These are phyloP conservation scores for Auriscalpium vulgare DNA, from an alignment of 768 basidiomycete genomes.

Conservation along the genomic window DNA sequence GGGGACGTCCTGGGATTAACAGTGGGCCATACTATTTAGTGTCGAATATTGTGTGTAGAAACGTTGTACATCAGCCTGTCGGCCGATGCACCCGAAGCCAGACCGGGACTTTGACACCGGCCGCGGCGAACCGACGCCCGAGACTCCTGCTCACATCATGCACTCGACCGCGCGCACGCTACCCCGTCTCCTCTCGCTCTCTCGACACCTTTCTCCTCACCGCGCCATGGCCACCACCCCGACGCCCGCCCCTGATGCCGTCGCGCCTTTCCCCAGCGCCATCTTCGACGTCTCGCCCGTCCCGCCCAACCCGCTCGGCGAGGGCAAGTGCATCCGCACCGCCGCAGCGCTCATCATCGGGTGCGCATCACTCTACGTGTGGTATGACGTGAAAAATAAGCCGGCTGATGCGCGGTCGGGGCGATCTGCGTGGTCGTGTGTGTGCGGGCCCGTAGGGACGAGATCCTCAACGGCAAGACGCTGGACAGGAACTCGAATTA, in stretches of 20 bases:
- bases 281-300: slow-evolving; percentile 47
- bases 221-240: not conserved
- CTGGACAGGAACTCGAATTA: slow-evolving; percentile 77
- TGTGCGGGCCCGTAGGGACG: slow-evolving; percentile 46
- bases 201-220: not conserved
- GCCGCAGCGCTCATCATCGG: slow-evolving; percentile 75
- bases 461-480: slow-evolving; percentile 90
- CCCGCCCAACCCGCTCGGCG: slow-evolving; percentile 58
- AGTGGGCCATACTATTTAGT: too few species aligned
- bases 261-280: slow-evolving; percentile 1
- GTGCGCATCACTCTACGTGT: slow-evolving; percentile 25
- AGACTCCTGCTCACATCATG: slow-evolving; percentile 4
- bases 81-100: not conserved
- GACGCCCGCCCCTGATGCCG: not conserved
- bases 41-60: not conserved
- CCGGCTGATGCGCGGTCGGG: too few species aligned
- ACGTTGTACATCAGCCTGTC: not conserved
- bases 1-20: too few species aligned
- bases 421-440: too few species aligned
- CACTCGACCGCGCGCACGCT: not conserved
- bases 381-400: too few species aligned
- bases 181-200: slow-evolving; percentile 1
- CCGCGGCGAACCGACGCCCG: not conserved
- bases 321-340: slow-evolving; percentile 62
- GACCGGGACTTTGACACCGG: not conserved